These are phyloP conservation scores for Serendipita sp. DNA, from an alignment of 768 basidiomycete genomes.

Conservation along the genomic window DNA sequence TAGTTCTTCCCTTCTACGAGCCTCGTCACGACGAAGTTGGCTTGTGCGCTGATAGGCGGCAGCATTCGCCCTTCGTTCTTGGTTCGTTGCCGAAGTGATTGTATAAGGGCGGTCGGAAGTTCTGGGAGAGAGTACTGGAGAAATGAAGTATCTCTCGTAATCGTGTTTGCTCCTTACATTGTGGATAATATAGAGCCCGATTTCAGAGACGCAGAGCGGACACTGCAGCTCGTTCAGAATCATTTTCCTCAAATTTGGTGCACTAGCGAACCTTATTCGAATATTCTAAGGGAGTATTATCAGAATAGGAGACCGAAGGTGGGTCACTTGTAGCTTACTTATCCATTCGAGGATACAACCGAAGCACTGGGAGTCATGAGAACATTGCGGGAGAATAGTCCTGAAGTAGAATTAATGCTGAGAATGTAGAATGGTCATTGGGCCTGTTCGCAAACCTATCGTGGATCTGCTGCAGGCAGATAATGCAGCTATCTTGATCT, in stretches of 20 bases:
- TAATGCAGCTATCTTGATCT: conserved; percentile 56
- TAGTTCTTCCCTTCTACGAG: conserved; percentile 31
- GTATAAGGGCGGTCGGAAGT: conserved; percentile 1
- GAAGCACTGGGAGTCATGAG: conserved; percentile 81
- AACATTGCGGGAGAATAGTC: conserved; percentile 69
- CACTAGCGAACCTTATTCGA: conserved; percentile 14
- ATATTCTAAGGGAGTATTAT: conserved; percentile 14
- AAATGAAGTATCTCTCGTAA: conserved; percentile 65
- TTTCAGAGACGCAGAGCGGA: conserved; percentile 15
- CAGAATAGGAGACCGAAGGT: not conserved
- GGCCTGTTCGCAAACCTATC: conserved; percentile 29
- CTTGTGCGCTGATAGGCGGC: conserved; percentile 1
- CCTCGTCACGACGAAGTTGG: not conserved
- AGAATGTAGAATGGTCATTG: not conserved
- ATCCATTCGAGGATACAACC: conserved; percentile 81
- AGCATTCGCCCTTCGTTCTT: not conserved
- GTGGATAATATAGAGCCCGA: conserved; percentile 59
- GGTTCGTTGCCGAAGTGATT: not conserved
- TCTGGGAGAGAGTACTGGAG: conserved; percentile 35
- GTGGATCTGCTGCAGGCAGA: conserved; percentile 62
- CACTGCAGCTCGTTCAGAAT: conserved; percentile 8
- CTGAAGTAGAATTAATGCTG: conserved; percentile 16
- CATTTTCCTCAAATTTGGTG: not conserved
- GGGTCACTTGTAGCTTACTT: conserved; percentile 31
- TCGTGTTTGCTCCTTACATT: conserved; percentile 61